Base-by-base conservation (phyloP, 2,329 filamentous ascomycete species). In the Atkinsonella hypoxylon region DNA sequence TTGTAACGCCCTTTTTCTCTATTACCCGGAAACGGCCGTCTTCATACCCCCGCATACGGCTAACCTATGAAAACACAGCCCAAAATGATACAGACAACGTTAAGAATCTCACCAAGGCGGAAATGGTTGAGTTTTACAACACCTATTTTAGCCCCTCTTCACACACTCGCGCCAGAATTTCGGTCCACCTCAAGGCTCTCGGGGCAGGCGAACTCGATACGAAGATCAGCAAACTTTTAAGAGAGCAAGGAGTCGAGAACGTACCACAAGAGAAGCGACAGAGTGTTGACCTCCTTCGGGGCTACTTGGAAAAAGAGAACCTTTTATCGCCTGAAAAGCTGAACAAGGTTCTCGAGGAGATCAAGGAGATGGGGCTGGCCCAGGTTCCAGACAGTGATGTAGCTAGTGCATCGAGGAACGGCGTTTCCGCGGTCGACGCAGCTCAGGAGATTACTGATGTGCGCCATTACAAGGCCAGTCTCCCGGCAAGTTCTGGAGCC, bases 171-270 rank as follows among this genome's bases (percentile, higher is more conserved):
- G 83, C 89, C n/a, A 95, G 96, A 63, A 68, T 94, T 7, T 83
- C 88, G 0, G 81, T 96, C 15, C 86, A 97, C 62, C 73, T 97
- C 22, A 78, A 85, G 50, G 91, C 91, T 0, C 87, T 91, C 61
- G 76, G 78, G 2, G 70, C 66, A 11, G 62, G 61, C 11, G 63
- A 71, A 48, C 73, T 75, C 30, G 71, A 73, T 26, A 67, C 68
- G 50, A 70, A 76, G 62, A 66, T 72, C 39, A 60, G 64, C 31
- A 67, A 70, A 2, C 62, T 71, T 32, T 61, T 71, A 53, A 62
- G 64, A 51, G 61, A 66, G 0, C 58, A 68, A 8, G 62, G 61
- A 2, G 57, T 72, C 11, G 55, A 63, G n/a, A 57, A 63, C n/a
- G 61, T 65, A 2, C 61, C 62, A 5, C 58, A 64, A 20, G 71